Percentiles rank a stretch among this genome's conserved stretches.
phyloP scores from a whole-genome alignment of 2,329 filamentous ascomycete genomes.

The Arthrobotrys entomopaga region DNA sequence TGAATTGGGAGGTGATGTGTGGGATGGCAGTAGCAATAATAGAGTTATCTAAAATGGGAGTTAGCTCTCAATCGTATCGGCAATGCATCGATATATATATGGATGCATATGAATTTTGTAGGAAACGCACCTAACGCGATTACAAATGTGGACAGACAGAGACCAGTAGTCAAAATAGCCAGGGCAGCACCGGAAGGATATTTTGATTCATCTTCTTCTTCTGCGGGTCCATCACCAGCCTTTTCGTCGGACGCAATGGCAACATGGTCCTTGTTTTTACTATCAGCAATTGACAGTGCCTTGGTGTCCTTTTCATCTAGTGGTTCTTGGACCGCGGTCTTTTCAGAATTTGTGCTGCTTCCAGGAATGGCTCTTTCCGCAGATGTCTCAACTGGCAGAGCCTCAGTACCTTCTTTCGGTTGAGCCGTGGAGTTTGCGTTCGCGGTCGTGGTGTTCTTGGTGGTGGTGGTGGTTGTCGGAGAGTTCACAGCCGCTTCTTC shows the following conservation, averaged over 20 bases:
- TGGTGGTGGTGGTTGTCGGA: background rate
- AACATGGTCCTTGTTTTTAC: conserved; percentile 22
- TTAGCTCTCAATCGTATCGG: background rate
- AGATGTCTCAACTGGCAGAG: conserved; percentile 18
- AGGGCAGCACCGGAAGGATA: conserved; percentile 42
- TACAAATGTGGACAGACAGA: conserved; percentile 52
- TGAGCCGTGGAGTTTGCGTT: conserved; percentile 13
- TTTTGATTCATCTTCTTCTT: conserved; percentile 49
- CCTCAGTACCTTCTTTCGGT: conserved; percentile 8
- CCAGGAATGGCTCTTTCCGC: conserved; percentile 33
- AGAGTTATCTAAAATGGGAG: conserved; percentile 33
- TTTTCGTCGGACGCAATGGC: conserved; percentile 32
- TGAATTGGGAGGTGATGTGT: conserved; percentile 58
- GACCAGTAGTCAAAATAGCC: conserved; percentile 41
- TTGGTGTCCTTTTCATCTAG: conserved; percentile 15
- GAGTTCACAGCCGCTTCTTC: conserved; percentile 43
- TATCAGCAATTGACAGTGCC: background rate
- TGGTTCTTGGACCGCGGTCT: conserved; percentile 31
- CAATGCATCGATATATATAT: background rate
- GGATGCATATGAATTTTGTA: background rate
- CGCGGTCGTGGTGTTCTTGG: conserved; percentile 27
- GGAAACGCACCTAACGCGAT: conserved; percentile 35
- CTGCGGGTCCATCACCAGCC: conserved; percentile 4
- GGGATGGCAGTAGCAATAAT: conserved; percentile 55
- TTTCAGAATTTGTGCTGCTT: conserved; percentile 43